Percentiles rank a stretch among this genome's conserved stretches.
These are phyloP conservation scores for Plicaturopsis crispa DNA, from an alignment of 768 basidiomycete genomes.

Conservation along the genomic window DNA sequence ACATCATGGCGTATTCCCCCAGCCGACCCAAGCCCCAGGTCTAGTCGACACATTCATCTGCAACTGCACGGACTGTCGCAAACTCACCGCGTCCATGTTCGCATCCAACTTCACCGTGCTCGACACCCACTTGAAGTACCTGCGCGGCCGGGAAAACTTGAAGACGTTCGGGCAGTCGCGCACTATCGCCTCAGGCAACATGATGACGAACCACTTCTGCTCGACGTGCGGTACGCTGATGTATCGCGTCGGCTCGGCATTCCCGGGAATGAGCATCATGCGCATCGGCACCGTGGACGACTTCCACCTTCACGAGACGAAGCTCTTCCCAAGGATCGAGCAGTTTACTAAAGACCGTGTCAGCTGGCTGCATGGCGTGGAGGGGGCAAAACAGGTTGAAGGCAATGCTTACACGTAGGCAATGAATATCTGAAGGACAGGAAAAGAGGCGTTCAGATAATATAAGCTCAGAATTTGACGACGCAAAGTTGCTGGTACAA, in stretches of 20 bases:
- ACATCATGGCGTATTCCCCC: too few species aligned
- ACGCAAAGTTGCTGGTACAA: too few species aligned
- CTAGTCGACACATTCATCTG: constrained; percentile 7
- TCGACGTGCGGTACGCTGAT: constrained; percentile 6
- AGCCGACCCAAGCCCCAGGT: constrained; percentile 7
- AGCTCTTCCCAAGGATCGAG: constrained; percentile 5
- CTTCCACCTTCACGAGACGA: constrained; percentile 1
- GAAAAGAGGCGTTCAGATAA: too few species aligned
- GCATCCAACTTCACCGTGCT: constrained; percentile 8
- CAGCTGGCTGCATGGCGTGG: too few species aligned
- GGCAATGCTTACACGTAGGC: too few species aligned
- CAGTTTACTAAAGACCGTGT: constrained; percentile 2
- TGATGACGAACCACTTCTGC: constrained; percentile 7
- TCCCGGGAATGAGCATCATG: not conserved
- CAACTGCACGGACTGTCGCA: constrained; percentile 10
- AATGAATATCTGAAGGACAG: too few species aligned
- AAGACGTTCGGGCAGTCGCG: not conserved
- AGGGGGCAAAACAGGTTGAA: too few species aligned
- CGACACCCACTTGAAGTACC: constrained; percentile 5
- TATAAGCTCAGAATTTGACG: too few species aligned
- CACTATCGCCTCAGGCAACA: constrained; percentile 4
- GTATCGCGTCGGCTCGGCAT: constrained; percentile 5
- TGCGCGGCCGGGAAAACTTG: constrained; percentile 7
- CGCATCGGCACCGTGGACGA: constrained; percentile 7
- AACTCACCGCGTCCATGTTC: constrained; percentile 9